Percentiles rank a stretch among this genome's conserved stretches.
phyloP scores from a whole-genome alignment of 108 stramenopile genomes.

The Pseudonitzschia pungens region DNA sequence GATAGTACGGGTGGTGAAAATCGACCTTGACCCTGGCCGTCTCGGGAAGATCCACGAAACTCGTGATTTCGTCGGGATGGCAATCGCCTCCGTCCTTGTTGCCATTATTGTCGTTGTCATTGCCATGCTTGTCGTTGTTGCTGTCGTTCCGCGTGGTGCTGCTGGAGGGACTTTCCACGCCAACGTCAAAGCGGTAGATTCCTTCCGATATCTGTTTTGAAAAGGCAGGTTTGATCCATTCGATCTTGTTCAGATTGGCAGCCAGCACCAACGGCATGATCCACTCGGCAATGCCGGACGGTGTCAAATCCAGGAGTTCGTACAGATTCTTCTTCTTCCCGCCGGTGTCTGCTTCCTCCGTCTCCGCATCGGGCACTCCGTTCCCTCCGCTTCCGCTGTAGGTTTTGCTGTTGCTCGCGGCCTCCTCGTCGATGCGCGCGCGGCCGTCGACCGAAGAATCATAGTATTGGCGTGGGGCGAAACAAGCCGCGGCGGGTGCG shows the following conservation, averaged over 20 bases:
- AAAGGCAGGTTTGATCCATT: constrained; percentile 48
- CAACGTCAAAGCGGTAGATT: constrained; percentile 39
- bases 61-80: background rate
- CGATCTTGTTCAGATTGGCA: constrained; percentile 29
- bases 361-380: background rate
- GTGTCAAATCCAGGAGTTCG: constrained; percentile 48
- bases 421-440: background rate
- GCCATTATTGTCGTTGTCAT: background rate
- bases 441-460: background rate
- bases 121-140: background rate
- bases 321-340: constrained; percentile 42
- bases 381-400: too few species aligned
- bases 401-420: background rate
- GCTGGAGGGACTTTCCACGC: constrained; percentile 25
- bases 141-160: background rate
- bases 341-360: background rate
- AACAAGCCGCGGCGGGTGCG: constrained; percentile 50
- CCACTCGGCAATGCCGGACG: constrained; percentile 65
- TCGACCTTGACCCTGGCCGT: constrained; percentile 40
- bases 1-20: constrained; percentile 48
- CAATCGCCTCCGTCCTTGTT: too few species aligned
- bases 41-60: constrained; percentile 47
- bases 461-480: constrained; percentile 28
- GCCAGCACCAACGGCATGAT: constrained; percentile 62
- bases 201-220: constrained; percentile 42